Conservation (phyloP, 331 rosid species). For the Pyrus hybrid region DNA sequence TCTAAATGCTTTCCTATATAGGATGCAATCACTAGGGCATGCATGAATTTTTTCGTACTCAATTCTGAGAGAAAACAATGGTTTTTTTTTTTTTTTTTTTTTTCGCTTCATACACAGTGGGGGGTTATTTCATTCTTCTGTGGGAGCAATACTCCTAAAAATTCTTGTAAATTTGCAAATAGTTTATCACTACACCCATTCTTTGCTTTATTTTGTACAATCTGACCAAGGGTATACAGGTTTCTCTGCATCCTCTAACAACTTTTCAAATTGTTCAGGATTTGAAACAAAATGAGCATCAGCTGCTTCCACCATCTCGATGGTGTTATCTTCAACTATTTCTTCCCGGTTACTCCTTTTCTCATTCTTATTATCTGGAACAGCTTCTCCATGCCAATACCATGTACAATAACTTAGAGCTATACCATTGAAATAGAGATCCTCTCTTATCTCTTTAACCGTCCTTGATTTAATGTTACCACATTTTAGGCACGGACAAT, state of each 20-base stretch:
- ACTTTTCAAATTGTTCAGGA: too few relatives aligned
- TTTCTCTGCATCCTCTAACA: too few relatives aligned
- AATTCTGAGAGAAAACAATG: not conserved
- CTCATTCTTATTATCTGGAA: not conserved
- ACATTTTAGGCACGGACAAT: not conserved
- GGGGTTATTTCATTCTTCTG: not conserved
- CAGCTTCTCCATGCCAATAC: not conserved
- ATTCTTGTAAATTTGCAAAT: too few relatives aligned
- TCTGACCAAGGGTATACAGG: not conserved
- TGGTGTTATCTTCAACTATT: not conserved
- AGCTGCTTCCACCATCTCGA: not conserved
- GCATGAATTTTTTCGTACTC: not conserved
- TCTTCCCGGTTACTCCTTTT: not conserved
- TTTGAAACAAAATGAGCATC: not conserved
- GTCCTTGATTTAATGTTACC: not conserved
- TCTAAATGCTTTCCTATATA: not conserved
- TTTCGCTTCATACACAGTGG: not conserved
- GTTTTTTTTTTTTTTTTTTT: not conserved
- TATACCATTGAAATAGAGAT: not conserved
- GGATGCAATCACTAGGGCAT: not conserved
- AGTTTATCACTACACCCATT: not conserved
- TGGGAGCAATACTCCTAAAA: not conserved
- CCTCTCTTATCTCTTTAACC: not conserved
- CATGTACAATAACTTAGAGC: not conserved
- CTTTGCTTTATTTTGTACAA: not conserved